Evolutionary conservation across 176 grass and related monocot species (phyloP).

Genomic region (Poa annua): DNA sequence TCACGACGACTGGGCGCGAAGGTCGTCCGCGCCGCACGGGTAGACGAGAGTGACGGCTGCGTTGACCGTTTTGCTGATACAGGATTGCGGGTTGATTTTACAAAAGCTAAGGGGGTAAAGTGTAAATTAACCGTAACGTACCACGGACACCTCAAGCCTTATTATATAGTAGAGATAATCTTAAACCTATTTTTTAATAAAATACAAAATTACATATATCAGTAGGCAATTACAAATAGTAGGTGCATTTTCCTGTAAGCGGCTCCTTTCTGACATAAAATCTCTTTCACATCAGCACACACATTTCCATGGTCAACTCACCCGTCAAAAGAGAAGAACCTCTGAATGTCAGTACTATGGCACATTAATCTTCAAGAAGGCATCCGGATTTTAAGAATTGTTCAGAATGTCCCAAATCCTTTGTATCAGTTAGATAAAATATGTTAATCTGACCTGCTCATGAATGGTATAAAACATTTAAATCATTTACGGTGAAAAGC

Average conservation of each 20-base stretch:
- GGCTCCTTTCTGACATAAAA: no score
- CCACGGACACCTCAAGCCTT: no score
- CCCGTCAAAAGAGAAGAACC: neutral
- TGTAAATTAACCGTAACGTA: no score
- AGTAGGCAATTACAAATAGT: neutral
- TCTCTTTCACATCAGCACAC: neutral
- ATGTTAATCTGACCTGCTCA: constrained; percentile 6
- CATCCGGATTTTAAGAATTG: neutral
- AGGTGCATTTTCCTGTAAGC: constrained; percentile 6
- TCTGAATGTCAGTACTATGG: neutral
- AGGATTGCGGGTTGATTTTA: no score
- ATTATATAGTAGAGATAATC: no score
- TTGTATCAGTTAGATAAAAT: constrained; percentile 21
- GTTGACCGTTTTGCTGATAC: no score
- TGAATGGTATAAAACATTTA: neutral
- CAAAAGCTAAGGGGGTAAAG: no score
- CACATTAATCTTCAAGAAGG: neutral
- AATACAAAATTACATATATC: neutral
- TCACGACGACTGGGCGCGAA: no score
- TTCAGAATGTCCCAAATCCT: neutral
- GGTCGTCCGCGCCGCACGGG: no score
- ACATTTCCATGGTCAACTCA: neutral
- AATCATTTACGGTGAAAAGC: neutral
- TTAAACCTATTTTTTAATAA: neutral
- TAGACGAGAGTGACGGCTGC: no score